Conservation (phyloP, 768 basidiomycete species). For the Lactifluus echinatus region DNA sequence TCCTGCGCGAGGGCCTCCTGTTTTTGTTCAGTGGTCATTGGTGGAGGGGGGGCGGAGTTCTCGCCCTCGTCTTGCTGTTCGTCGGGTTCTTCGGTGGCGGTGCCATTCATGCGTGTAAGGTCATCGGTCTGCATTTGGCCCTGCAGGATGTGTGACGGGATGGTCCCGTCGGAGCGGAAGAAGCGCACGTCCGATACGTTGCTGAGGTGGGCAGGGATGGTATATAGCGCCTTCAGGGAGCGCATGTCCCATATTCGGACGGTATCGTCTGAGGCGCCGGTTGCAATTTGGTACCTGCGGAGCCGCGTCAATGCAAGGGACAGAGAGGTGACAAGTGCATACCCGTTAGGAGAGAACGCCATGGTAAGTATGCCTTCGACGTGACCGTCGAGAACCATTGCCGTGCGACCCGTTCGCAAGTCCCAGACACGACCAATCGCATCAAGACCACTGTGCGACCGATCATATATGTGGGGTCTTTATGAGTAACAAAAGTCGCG, state of each 20-base stretch:
- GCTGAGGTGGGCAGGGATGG: conserved; percentile 91
- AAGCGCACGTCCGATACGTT: conserved; percentile 95
- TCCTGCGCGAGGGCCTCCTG: conserved; percentile 44
- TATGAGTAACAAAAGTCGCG: conserved; percentile 22
- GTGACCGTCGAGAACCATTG: conserved; percentile 97
- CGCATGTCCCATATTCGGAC: conserved; percentile 99
- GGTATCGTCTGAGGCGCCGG: conserved; percentile 94
- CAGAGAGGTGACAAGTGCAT: conserved; percentile 24
- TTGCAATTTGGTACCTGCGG: conserved; percentile 89
- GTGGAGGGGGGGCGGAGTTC: conserved; percentile 4
- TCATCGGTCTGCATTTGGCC: conserved; percentile 21
- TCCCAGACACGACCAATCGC: conserved; percentile 98
- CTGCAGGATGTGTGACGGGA: conserved; percentile 32
- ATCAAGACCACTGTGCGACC: conserved; percentile 74
- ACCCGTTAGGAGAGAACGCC: conserved; percentile 96
- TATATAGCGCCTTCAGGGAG: conserved; percentile 84
- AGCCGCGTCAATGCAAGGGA: conserved; percentile 9
- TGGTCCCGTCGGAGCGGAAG: conserved; percentile 57
- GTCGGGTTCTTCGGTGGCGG: conserved; percentile 29
- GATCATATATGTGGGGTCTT: conserved; percentile 1
- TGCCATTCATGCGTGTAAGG: conserved; percentile 40
- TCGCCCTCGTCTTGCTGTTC: conserved; percentile 24
- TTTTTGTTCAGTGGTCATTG: conserved; percentile 14
- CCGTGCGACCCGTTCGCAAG: conserved; percentile 85
- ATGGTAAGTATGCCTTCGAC: conserved; percentile 87